Conservation (phyloP, 2,329 filamentous ascomycete genomes). For the Aspergillus intermedius region DNA sequence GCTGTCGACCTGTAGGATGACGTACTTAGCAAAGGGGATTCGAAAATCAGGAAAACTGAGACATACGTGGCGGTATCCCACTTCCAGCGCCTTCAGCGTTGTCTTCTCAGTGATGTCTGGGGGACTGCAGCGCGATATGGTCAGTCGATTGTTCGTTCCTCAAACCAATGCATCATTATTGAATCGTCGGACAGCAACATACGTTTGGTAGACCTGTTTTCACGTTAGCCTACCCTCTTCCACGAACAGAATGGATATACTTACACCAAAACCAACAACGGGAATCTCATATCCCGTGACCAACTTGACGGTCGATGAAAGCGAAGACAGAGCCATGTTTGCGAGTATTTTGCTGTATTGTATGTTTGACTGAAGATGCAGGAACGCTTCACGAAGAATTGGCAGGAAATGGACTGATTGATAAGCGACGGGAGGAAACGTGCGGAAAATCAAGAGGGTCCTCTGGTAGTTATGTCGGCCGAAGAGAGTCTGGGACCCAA, state of each 20-base stretch:
- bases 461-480: neutral
- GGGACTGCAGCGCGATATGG: slow-evolving; percentile 37
- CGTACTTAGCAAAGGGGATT: neutral
- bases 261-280: slow-evolving; percentile 37
- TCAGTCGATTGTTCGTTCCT: neutral
- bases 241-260: slow-evolving; percentile 5
- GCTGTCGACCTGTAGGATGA: slow-evolving; percentile 45
- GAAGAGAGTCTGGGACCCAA: neutral
- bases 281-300: slow-evolving; percentile 37
- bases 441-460: neutral
- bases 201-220: slow-evolving; percentile 36
- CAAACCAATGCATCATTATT: neutral
- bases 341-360: neutral
- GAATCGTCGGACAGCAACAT: slow-evolving; percentile 3
- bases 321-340: slow-evolving; percentile 20
- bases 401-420: neutral
- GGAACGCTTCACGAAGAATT: neutral
- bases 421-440: neutral
- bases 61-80: slow-evolving; percentile 52
- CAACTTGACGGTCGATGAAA: slow-evolving; percentile 34
- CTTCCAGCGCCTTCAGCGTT: slow-evolving; percentile 49
- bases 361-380: neutral
- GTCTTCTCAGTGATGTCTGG: slow-evolving; percentile 53
- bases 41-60: neutral
- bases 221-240: neutral